Base-by-base conservation (phyloP, 345 rosid species). In the Eucalyptus pumila region DNA sequence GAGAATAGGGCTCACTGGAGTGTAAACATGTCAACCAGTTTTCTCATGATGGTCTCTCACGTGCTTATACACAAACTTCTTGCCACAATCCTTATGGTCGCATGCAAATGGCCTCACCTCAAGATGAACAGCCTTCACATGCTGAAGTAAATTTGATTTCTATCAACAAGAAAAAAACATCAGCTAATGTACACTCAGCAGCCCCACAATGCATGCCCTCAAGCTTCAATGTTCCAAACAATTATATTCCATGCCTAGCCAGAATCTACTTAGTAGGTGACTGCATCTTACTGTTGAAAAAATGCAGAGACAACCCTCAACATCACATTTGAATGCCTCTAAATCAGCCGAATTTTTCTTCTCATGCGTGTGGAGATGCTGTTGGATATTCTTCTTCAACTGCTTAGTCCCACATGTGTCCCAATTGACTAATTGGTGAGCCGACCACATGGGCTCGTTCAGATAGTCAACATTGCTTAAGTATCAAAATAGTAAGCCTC, bases 401-500 rank as follows among this genome's bases (percentile, higher is more conserved):
- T 95, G 97, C 87, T 92, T 93, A 3, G 93, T 88, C 49, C 96
- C 96, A 50, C 98, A 98, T 30, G 94, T 89, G 89, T 93, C 93
- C 32, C 99, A 98, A 76, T 56, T 92, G 8, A 93, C 69, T 51
- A 94, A 90, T 85, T 87, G 95, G 89, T 98, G 99, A 94, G 94
- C 93, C 26, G 95, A 90, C 88, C 88, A 88, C 52, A 97, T 86
- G 72, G 97, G 99, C 21, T 90, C 96, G 89, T 88, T 93, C 4
- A 95, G 94, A 87, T 96, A 97, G 86, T 95, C 90, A 45, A 91
- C 95, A 88, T 94, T 95, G 23, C 97, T 93, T 87, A 98, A 96
- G 88, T 94, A 92, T 89, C 98, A 3, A 94, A 88, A 91, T 98
- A 97, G 87, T 97, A 92, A 5, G 98, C 96, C 91, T 95, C 99